A percentile compares a stretch with the other conserved stretches of the same genome.
Conservation (phyloP, 257 asterid genomes). For the Solanum rostratum region DNA sequence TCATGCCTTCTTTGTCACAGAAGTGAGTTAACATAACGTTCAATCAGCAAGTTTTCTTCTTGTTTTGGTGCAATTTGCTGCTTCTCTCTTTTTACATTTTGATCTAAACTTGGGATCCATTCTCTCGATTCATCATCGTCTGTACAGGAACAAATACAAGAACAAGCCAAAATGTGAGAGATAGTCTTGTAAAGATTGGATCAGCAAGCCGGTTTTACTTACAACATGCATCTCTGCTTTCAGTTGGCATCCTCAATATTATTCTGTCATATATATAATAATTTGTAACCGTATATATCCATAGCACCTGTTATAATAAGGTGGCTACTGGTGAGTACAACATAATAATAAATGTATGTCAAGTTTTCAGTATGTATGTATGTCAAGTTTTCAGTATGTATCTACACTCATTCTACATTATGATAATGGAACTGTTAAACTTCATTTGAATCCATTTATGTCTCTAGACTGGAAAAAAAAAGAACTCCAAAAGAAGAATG, state of each 20-base stretch:
- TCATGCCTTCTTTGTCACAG: constrained; percentile 89
- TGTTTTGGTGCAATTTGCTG: background rate
- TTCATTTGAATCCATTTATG: no score
- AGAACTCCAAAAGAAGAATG: no score
- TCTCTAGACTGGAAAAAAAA: no score
- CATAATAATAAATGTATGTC: background rate
- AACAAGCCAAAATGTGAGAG: background rate
- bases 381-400: no score
- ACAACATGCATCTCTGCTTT: background rate
- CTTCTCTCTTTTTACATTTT: background rate
- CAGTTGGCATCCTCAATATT: background rate
- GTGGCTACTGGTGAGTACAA: background rate
- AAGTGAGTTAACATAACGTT: constrained; percentile 25
- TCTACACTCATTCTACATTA: background rate
- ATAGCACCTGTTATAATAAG: background rate
- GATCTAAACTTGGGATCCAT: background rate
- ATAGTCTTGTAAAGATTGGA: background rate
- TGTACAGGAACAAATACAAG: background rate
- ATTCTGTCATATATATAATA: background rate
- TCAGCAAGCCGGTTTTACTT: background rate
- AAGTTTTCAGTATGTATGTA: background rate
- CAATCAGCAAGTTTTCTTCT: background rate
- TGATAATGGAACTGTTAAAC: no score
- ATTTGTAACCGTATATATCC: background rate
- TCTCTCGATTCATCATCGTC: background rate